Evolutionary conservation across 208 protist species (phyloP).

Genomic region (Trypanosoma cruzi): DNA sequence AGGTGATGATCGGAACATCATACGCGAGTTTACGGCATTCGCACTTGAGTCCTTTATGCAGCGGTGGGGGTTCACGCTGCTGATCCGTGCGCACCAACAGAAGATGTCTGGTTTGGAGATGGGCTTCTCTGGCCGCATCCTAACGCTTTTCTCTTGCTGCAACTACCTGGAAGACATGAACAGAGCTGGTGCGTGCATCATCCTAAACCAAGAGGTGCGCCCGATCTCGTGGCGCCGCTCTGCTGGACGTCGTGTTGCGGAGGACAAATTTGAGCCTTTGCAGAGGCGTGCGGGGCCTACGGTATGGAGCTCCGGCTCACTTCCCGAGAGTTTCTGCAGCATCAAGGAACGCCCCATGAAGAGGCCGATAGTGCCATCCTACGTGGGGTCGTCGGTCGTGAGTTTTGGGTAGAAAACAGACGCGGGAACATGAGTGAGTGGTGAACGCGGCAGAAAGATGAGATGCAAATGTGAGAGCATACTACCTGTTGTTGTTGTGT

Average conservation of each 20-base stretch:
- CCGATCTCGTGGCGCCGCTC: conserved; percentile 40
- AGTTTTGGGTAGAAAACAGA: conserved; percentile 1
- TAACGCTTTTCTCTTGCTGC: conserved; percentile 50
- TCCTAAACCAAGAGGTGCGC: conserved; percentile 30
- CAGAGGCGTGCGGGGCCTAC: not conserved
- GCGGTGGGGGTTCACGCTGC: conserved; percentile 50
- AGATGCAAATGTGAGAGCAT: not conserved
- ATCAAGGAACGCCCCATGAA: not conserved
- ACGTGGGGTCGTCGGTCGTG: not conserved
- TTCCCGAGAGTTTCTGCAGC: conserved; percentile 8
- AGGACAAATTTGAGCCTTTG: no score
- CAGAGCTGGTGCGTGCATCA: conserved; percentile 41
- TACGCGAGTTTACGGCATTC: conserved; percentile 50
- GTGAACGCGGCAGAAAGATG: not conserved
- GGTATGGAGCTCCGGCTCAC: not conserved
- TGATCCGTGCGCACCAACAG: conserved; percentile 56
- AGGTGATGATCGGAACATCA: conserved; percentile 29
- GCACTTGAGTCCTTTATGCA: conserved; percentile 55
- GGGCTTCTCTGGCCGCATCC: conserved; percentile 22
- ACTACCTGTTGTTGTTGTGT: not conserved
- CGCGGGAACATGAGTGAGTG: not conserved
- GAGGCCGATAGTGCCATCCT: not conserved
- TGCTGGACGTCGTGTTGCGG: not conserved
- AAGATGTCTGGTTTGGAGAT: conserved; percentile 35
- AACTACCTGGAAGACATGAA: conserved; percentile 34